Base-by-base conservation (phyloP, 2,329 filamentous ascomycete species). In the Fusarium nematophilum region DNA sequence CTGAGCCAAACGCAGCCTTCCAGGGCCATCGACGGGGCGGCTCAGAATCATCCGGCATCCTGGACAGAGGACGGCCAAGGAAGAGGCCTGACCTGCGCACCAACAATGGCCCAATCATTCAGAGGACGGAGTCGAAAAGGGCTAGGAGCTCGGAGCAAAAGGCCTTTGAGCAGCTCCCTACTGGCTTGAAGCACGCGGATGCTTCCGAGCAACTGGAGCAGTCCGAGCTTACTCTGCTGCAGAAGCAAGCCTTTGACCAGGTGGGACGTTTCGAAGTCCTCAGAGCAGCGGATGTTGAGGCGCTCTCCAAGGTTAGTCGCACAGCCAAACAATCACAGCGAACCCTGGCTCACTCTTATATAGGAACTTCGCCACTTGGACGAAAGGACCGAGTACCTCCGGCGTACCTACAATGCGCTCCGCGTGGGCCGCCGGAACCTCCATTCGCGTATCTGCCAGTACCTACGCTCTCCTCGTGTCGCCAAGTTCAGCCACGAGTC, bases 321-420 rank as follows among this genome's bases (percentile, higher is more conserved):
- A 21, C 8, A 38, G 18, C 9, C 13, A 25, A 42, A 27, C 18
- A 29, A 21, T 26, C 14, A 5, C 9, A 14, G 40, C 13, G 18
- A 17, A 27, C 27, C 17, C 5, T 10, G 29, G 31, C 44, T 66
- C 51, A 61, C 44, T 42, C 52, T 9, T 25, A 9, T 21, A 47
- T 62, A 89, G 85, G 91, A 93, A 76, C 86, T 93, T 48, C 86
- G 88, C 43, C 86, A 84, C 53, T 80, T 93, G n/a, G 90, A 93
- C 67, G 89, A 92, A 70, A 86, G 90, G 51, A 90, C 88, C 50
- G 89, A 92, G 64, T 93, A 93, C 69, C 85, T 93, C 42, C 87
- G 90, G 39, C 89, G 86, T 58, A 93, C 90, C 0, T 91, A 92
- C 75, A 88, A 85, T 46, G 91, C 89, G 5, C 83, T 94, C 13